phyloP scores from a whole-genome alignment of 768 basidiomycete species.

The Gyrodon lividus region DNA sequence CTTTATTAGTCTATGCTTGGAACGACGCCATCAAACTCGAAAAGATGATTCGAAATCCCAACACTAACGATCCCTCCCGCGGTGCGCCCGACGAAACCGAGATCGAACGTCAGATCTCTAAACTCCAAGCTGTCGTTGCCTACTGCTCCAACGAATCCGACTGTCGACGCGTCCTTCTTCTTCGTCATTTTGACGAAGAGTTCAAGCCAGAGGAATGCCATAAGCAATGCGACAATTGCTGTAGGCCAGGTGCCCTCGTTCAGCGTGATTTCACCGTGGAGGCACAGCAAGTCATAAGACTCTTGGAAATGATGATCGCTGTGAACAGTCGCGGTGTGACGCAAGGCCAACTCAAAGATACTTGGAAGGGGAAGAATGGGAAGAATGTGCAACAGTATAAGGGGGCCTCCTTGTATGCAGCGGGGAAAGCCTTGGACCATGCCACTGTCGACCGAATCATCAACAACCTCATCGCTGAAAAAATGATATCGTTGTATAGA shows the following conservation, averaged over 20 bases:
- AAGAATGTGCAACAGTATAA: slow-evolving; percentile 44
- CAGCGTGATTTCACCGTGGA: slow-evolving; percentile 60
- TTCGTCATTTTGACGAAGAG: slow-evolving; percentile 83
- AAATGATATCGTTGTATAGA: slow-evolving; percentile 49
- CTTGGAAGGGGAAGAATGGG: slow-evolving; percentile 63
- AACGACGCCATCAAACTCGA: slow-evolving; percentile 55
- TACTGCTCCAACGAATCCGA: slow-evolving; percentile 81
- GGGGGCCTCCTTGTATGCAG: slow-evolving; percentile 52
- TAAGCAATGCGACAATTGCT: slow-evolving; percentile 82
- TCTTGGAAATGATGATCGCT: slow-evolving; percentile 50
- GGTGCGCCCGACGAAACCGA: slow-evolving; percentile 42
- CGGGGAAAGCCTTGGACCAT: slow-evolving; percentile 46
- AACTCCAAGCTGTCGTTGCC: slow-evolving; percentile 65
- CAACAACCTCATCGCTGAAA: slow-evolving; percentile 49
- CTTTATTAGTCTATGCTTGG: slow-evolving; percentile 58
- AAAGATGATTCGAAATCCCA: slow-evolving; percentile 59
- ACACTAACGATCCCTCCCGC: slow-evolving; percentile 36
- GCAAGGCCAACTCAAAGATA: slow-evolving; percentile 52
- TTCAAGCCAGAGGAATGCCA: slow-evolving; percentile 70
- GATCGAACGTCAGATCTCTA: slow-evolving; percentile 64
- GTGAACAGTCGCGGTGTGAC: slow-evolving; percentile 55
- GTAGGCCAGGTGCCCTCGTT: slow-evolving; percentile 43
- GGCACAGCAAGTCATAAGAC: slow-evolving; percentile 53
- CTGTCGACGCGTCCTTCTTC: slow-evolving; percentile 85
- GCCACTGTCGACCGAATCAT: slow-evolving; percentile 68